These are phyloP conservation scores for Pulicaria dysenterica DNA, from an alignment of 129 eudicot species.

Conservation along the genomic window DNA sequence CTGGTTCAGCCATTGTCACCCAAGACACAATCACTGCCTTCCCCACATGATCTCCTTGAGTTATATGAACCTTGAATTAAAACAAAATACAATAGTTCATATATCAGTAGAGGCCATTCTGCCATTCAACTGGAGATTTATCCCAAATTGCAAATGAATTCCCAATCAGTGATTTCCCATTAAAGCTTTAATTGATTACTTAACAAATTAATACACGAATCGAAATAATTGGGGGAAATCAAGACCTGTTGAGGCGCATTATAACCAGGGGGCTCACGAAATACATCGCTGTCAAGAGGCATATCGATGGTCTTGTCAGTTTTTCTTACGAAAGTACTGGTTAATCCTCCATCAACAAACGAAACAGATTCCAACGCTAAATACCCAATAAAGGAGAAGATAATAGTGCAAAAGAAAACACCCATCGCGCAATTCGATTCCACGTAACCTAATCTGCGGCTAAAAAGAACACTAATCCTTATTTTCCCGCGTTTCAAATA, in stretches of 20 bases:
- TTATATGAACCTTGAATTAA: conserved; percentile 73
- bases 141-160: background rate
- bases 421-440: conserved; percentile 23
- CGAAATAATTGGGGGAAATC: conserved; percentile 14
- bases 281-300: conserved; percentile 82
- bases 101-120: background rate
- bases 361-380: conserved; percentile 27
- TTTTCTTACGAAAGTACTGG: conserved; percentile 63
- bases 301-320: conserved; percentile 57
- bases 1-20: conserved; percentile 80
- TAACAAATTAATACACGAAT: background rate
- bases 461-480: background rate
- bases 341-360: conserved; percentile 57
- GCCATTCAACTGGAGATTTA: background rate
- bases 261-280: conserved; percentile 67
- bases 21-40: conserved; percentile 82
- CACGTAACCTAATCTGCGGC: background rate
- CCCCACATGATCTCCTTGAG: conserved; percentile 91
- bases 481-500: background rate
- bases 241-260: conserved; percentile 94
- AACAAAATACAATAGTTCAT: background rate
- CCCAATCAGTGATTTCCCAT: background rate
- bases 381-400: conserved; percentile 8
- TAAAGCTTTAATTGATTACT: too few species aligned
- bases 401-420: conserved; percentile 16